phyloP scores from a whole-genome alignment of 768 basidiomycete genomes.

The Imleria badia region DNA sequence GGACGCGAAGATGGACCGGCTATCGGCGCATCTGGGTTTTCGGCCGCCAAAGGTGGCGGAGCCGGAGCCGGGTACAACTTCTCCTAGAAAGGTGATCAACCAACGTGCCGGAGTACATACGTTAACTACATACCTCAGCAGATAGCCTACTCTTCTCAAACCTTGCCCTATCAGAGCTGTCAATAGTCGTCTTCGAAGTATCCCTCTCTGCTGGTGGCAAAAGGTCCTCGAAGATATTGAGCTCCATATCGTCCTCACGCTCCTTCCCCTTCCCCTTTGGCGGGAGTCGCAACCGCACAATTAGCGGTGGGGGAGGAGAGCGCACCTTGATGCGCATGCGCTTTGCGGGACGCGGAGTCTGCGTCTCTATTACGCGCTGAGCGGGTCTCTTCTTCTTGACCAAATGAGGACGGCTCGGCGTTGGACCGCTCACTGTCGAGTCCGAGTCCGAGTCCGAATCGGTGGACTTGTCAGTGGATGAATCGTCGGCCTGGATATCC shows the following conservation, averaged over 20 bases:
- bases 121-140: slow-evolving; percentile 62
- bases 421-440: slow-evolving; percentile 21
- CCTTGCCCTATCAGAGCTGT: slow-evolving; percentile 55
- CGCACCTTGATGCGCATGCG: slow-evolving; percentile 47
- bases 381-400: slow-evolving; percentile 32
- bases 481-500: slow-evolving; percentile 37
- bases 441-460: slow-evolving; percentile 32
- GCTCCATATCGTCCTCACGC: slow-evolving; percentile 58
- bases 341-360: slow-evolving; percentile 37
- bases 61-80: slow-evolving; percentile 48
- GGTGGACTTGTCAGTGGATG: slow-evolving; percentile 35
- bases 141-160: slow-evolving; percentile 72
- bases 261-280: slow-evolving; percentile 70
- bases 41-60: slow-evolving; percentile 31
- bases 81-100: slow-evolving; percentile 35
- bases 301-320: slow-evolving; percentile 35
- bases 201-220: slow-evolving; percentile 69
- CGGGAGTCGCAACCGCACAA: slow-evolving; percentile 54
- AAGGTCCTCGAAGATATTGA: slow-evolving; percentile 83
- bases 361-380: slow-evolving; percentile 23
- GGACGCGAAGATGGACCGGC: slow-evolving; percentile 62
- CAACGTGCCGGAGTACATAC: background rate
- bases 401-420: slow-evolving; percentile 11
- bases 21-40: slow-evolving; percentile 37
- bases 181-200: slow-evolving; percentile 64